A percentile compares a stretch with the other conserved stretches of the same genome.
Conservation (phyloP, 345 rosid species). For the Brassica napus region Da-Ae NC_063434.1:24922501-24923000, state of each 20-base stretch:
- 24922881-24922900: background rate
- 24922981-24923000: conserved; percentile 13
- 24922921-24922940: background rate
- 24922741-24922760: background rate
- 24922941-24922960: background rate
- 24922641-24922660: too few relatives aligned
- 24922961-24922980: conserved; percentile 15
- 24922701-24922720: too few relatives aligned
- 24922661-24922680: too few relatives aligned
- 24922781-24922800: background rate
- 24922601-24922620: too few relatives aligned
- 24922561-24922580: too few relatives aligned
- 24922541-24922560: too few relatives aligned
- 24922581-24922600: too few relatives aligned
- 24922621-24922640: too few relatives aligned
- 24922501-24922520: too few relatives aligned
- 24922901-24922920: background rate
- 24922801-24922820: background rate
- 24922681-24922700: too few relatives aligned
- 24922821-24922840: background rate
- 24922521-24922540: too few relatives aligned
- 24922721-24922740: too few relatives aligned
- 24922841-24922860: background rate
- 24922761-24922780: background rate
- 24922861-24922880: background rate